Evolutionary conservation across 2,329 filamentous ascomycete genomes (phyloP).

Genomic region (Colletotrichum neosansevieriae): DNA sequence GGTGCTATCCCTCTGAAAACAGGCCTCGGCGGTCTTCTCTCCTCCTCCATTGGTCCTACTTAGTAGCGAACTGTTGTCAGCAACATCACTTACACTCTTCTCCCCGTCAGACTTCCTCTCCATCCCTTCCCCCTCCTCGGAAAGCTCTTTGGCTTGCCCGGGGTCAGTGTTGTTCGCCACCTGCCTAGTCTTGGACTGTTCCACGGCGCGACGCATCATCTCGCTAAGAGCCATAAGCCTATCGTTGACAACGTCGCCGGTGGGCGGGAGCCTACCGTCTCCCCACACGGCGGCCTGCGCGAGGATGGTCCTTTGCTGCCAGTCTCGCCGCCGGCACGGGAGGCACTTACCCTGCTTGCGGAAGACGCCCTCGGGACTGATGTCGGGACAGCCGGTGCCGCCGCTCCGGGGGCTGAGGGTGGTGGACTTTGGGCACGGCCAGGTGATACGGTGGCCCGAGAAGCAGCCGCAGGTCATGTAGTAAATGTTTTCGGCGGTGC

Average conservation of each 20-base stretch:
- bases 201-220: not conserved
- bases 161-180: not conserved
- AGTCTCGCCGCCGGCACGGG: slow-evolving; percentile 21
- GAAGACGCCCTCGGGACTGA: slow-evolving; percentile 29
- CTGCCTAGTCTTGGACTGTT: not conserved
- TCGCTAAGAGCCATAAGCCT: slow-evolving; percentile 9
- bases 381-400: slow-evolving; percentile 20
- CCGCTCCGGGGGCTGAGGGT: not conserved
- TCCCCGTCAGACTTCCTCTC: not conserved
- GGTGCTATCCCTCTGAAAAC: not conserved
- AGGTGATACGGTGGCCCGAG: slow-evolving; percentile 25
- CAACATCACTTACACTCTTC: too few relatives aligned
- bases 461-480: slow-evolving; percentile 37
- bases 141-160: not conserved
- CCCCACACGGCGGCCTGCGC: not conserved
- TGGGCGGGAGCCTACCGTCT: not conserved
- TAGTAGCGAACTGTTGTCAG: too few relatives aligned
- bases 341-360: slow-evolving; percentile 31
- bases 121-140: not conserved
- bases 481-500: slow-evolving; percentile 38
- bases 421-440: slow-evolving; percentile 15
- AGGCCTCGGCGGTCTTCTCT: not conserved
- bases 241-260: not conserved
- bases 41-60: too few relatives aligned
- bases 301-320: slow-evolving; percentile 11